phyloP scores from a whole-genome alignment of 176 grass and related monocot genomes.

The Musa schizocarpa region DNA sequence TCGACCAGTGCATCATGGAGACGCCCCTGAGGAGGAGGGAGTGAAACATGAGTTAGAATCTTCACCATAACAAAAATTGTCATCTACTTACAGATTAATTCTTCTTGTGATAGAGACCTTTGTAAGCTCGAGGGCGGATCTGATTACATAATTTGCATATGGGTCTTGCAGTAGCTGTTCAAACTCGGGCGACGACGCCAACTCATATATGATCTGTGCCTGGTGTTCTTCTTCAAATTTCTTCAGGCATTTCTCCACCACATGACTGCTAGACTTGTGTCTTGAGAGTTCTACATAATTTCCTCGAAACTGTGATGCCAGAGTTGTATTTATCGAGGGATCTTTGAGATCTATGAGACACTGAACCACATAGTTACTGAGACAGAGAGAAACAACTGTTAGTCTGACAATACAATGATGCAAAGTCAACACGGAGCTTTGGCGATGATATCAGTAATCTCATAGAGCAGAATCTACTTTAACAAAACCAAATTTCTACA shows the following conservation, averaged over 20 bases:
- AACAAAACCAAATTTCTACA: no score
- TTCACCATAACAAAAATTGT: neutral
- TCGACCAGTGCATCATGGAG: neutral
- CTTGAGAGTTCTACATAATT: slow-evolving; percentile 31
- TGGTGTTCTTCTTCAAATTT: slow-evolving; percentile 16
- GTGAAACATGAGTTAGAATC: neutral
- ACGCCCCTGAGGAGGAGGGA: neutral
- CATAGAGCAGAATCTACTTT: neutral
- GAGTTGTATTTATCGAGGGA: neutral
- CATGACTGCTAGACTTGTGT: slow-evolving; percentile 42
- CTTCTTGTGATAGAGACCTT: neutral
- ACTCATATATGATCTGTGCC: slow-evolving; percentile 25
- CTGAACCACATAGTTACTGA: slow-evolving; percentile 48
- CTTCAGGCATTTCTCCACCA: slow-evolving; percentile 42
- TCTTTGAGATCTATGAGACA: slow-evolving; percentile 18
- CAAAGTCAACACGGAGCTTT: neutral
- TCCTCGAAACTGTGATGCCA: slow-evolving; percentile 15
- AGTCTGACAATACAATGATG: neutral
- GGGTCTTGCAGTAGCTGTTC: slow-evolving; percentile 35
- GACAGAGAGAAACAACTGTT: neutral
- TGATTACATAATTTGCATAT: slow-evolving; percentile 50
- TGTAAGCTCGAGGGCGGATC: slow-evolving; percentile 22
- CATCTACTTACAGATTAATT: neutral
- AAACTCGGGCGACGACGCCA: slow-evolving; percentile 21
- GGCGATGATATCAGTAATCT: neutral